Percentiles rank a stretch among this genome's conserved stretches.
These are phyloP conservation scores for Chlorella variabilis DNA, from an alignment of 163 green algal species.

Conservation along the genomic window DNA sequence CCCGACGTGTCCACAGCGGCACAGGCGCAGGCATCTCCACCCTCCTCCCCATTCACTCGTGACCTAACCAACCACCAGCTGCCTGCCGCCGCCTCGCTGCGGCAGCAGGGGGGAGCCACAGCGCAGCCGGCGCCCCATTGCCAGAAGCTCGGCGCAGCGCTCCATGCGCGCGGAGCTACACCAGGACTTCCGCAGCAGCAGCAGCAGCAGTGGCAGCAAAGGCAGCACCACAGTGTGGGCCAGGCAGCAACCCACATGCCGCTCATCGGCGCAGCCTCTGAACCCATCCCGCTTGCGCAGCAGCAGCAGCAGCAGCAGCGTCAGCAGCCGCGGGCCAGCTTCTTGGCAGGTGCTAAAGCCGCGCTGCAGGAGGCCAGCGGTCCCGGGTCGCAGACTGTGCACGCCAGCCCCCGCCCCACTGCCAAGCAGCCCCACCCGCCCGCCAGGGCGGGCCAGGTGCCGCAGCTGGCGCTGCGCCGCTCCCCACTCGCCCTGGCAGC, in stretches of 20 bases:
- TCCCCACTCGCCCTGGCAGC: background rate
- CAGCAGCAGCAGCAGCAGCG: constrained; percentile 26
- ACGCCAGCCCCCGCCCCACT: background rate
- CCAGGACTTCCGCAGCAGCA: background rate
- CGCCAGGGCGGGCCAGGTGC: background rate
- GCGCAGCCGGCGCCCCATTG: background rate
- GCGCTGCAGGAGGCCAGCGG: constrained; percentile 16
- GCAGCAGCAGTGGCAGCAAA: background rate
- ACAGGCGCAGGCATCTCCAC: background rate
- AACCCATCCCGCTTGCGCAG: background rate
- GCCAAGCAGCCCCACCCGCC: background rate
- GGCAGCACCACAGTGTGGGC: background rate
- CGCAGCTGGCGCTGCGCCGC: constrained; percentile 18
- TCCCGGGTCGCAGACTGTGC: background rate
- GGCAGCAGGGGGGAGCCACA: background rate
- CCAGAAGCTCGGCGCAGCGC: no score
- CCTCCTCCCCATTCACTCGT: background rate
- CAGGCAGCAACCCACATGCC: background rate
- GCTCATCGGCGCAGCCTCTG: background rate
- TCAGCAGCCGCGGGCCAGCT: background rate
- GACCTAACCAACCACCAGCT: constrained; percentile 7
- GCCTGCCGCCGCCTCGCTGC: background rate
- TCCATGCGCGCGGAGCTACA: no score
- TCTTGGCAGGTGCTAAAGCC: constrained; percentile 7
- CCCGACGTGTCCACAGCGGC: background rate